These are phyloP conservation scores for Phytophthora nicotianae DNA, from an alignment of 352 stramenopile genomes.

Conservation along the genomic window DNA sequence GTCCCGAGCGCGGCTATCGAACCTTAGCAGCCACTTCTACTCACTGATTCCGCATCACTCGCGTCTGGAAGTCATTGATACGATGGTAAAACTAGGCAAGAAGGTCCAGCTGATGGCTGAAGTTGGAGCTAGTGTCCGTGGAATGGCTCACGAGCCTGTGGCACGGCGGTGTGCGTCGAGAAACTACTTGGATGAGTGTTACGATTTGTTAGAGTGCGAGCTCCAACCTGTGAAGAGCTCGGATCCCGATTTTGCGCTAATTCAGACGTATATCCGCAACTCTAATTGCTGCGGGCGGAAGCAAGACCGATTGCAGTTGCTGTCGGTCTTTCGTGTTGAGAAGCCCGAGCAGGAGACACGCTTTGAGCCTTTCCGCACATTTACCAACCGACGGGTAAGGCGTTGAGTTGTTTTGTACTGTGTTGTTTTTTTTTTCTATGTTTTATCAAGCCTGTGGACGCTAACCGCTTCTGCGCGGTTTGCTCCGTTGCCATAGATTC, in stretches of 20 bases:
- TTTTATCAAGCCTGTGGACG: conserved; percentile 6
- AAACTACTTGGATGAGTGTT: conserved; percentile 73
- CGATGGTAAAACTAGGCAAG: conserved; percentile 68
- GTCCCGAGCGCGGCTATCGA: conserved; percentile 40
- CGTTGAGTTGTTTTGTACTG: conserved; percentile 21
- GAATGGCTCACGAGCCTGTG: conserved; percentile 47
- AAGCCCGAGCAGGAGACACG: conserved; percentile 54
- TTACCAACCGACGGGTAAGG: conserved; percentile 59
- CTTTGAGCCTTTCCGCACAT: conserved; percentile 54
- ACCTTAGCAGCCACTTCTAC: conserved; percentile 73
- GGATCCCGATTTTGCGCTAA: conserved; percentile 56
- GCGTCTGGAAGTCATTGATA: conserved; percentile 61
- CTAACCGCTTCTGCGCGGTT: conserved; percentile 33
- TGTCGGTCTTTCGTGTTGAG: conserved; percentile 67
- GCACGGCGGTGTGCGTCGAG: conserved; percentile 42
- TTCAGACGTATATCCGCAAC: conserved; percentile 74
- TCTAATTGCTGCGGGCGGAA: conserved; percentile 72
- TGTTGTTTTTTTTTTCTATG: conserved; percentile 18
- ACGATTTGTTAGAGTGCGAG: conserved; percentile 54
- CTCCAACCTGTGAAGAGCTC: conserved; percentile 49
- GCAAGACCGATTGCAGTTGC: conserved; percentile 54
- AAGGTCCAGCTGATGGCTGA: conserved; percentile 65
- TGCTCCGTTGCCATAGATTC: conserved; percentile 51
- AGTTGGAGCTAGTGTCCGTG: conserved; percentile 48
- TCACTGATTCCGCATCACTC: conserved; percentile 67